Evolutionary conservation across 2,329 filamentous ascomycete genomes (phyloP).

Genomic region (Colletotrichum spinosum): DNA sequence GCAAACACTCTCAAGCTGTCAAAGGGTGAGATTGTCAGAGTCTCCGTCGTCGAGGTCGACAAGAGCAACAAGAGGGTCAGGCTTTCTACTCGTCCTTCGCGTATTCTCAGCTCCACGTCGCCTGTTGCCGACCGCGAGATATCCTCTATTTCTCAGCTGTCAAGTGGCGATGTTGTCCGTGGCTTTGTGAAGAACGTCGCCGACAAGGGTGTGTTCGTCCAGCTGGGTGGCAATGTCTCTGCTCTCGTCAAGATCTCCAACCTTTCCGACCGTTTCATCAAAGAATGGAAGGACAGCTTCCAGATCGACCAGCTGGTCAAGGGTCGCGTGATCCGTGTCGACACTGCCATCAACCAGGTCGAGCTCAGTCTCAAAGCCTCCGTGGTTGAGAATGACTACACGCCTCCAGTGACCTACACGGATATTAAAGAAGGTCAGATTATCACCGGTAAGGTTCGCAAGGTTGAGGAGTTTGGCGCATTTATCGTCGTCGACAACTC

Average conservation of each 20-base stretch:
- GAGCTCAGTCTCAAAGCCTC: conserved; percentile 92
- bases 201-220: conserved; percentile 89
- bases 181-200: conserved; percentile 93
- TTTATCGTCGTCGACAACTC: conserved; percentile 93
- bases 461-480: conserved; percentile 94
- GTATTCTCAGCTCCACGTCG: conserved; percentile 87
- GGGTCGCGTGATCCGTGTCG: conserved; percentile 82
- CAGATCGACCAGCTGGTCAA: conserved; percentile 91
- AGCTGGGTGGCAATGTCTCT: conserved; percentile 82
- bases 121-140: conserved; percentile 86
- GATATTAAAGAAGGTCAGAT: conserved; percentile 84
- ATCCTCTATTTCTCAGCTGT: conserved; percentile 75
- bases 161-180: conserved; percentile 82
- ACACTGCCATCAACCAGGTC: conserved; percentile 75
- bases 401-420: conserved; percentile 77
- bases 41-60: conserved; percentile 87
- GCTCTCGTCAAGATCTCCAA: conserved; percentile 89
- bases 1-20: conserved; percentile 80
- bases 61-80: conserved; percentile 84
- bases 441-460: conserved; percentile 90
- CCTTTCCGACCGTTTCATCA: conserved; percentile 89
- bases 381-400: conserved; percentile 82
- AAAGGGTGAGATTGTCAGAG: conserved; percentile 88
- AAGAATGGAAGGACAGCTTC: conserved; percentile 94
- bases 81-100: conserved; percentile 87